A percentile compares a stretch with the other conserved stretches of the same genome.
Evolutionary conservation across 345 rosid species (phyloP).

Genomic region (Nasturtium officinale): DNA sequence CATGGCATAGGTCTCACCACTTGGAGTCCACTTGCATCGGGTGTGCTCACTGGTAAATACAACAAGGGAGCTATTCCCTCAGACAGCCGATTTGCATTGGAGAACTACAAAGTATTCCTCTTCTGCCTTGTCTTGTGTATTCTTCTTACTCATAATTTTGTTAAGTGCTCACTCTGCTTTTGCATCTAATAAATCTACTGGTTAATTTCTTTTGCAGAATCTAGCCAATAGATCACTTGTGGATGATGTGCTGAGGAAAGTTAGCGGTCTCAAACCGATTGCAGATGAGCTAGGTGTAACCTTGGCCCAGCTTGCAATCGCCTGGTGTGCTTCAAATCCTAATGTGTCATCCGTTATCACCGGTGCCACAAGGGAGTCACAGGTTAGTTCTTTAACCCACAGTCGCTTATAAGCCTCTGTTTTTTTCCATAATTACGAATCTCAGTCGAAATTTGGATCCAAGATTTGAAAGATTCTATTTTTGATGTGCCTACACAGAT

Average conservation of each 20-base stretch:
- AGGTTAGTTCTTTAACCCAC: slow-evolving; percentile 54
- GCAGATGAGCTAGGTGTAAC: slow-evolving; percentile 98
- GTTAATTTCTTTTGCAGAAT: slow-evolving; percentile 51
- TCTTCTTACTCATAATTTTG: not conserved
- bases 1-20: slow-evolving; percentile 95
- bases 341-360: slow-evolving; percentile 94
- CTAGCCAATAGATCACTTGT: slow-evolving; percentile 88
- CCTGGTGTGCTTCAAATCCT: slow-evolving; percentile 98
- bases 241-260: slow-evolving; percentile 93
- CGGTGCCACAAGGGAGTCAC: slow-evolving; percentile 96
- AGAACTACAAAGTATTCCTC: slow-evolving; percentile 74
- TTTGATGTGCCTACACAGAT: slow-evolving; percentile 50
- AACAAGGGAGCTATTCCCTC: slow-evolving; percentile 82
- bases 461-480: not conserved
- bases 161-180: slow-evolving; percentile 2
- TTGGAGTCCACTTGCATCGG: slow-evolving; percentile 99
- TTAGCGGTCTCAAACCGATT: slow-evolving; percentile 88
- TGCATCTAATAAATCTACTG: slow-evolving; percentile 1
- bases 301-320: slow-evolving; percentile 92
- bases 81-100: slow-evolving; percentile 93
- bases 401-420: not conserved
- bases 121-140: not conserved
- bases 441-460: not conserved
- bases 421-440: not conserved
- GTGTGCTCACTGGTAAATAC: slow-evolving; percentile 97